phyloP scores from a whole-genome alignment of 2,329 filamentous ascomycete genomes.

The Ceratocystis destructans region DNA sequence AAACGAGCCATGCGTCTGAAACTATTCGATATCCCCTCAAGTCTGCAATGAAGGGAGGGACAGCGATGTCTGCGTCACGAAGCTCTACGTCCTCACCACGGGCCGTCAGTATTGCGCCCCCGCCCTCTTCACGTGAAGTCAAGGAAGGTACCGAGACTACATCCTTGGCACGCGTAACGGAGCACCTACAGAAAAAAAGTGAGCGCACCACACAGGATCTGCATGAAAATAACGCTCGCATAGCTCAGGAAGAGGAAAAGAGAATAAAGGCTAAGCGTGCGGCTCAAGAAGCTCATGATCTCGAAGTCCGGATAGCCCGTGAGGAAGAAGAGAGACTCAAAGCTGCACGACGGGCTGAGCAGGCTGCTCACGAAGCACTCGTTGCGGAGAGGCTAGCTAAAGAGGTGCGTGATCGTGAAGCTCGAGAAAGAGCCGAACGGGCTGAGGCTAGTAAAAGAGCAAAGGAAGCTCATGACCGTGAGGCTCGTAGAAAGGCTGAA shows the following conservation, averaged over 20 bases:
- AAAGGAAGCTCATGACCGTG: no score
- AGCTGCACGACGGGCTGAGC: neutral
- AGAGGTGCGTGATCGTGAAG: neutral
- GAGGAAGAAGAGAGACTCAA: neutral
- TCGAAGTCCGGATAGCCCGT: neutral
- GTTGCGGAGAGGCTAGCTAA: neutral
- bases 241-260: neutral
- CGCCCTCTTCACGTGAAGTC: neutral
- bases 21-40: neutral
- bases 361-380: neutral
- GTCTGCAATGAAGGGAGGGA: neutral
- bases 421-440: neutral
- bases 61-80: neutral
- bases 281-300: neutral
- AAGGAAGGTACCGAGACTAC: neutral
- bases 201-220: neutral
- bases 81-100: neutral
- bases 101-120: neutral
- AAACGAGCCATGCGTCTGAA: neutral
- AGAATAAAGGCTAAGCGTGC: neutral
- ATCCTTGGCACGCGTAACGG: neutral
- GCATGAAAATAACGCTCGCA: neutral
- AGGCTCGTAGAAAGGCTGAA: neutral
- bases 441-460: neutral
- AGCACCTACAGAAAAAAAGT: neutral